Base-by-base conservation (phyloP, 371 early-diverging fungal species). In the Mucor circinelloides region DNA sequence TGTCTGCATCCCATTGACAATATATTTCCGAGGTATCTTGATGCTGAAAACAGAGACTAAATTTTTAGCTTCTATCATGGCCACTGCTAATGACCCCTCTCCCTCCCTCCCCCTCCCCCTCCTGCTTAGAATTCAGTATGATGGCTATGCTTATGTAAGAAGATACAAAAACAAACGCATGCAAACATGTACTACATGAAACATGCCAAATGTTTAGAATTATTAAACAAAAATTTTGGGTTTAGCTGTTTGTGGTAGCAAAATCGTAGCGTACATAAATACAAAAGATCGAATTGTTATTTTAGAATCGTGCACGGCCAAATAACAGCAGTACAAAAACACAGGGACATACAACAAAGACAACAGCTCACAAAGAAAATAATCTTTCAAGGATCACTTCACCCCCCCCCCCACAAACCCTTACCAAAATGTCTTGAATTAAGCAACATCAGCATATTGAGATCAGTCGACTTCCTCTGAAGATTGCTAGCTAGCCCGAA, bases 261-360 rank as follows among this genome's bases (percentile, higher is more conserved):
- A 17, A 3, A 42, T 42, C 1, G 34, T 3, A 9, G 34, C 34
- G 9, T 34, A 42, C 17, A 42, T 42, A 42, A 42, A 42, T 42
- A 42, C 42, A 42, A 15, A 5, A 34, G 48, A 19, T 48, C 48
- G 21, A 46, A 48, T 48, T 48, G 48, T 48, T 23, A 48, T 23
- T 23, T 48, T 48, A 48, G 48, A 48, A 48, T 54, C 54, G 54
- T 54, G 54, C 54, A 54, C 54, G 54, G 54, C 27, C 30, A 28
- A 54, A 50, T 6, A 42, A 13, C n/a, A 48, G 3, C 54, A 28
- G 27, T 54, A 54, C 30, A 28, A 17, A 23, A 54, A 28, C 6
- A 25, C 13, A 28, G 54, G 21, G 54, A 3, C 9, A 54, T 28
- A 54, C 48, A 48, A 44, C 44, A 44, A 44, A 6, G 19, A 46